Base-by-base conservation (phyloP, 139 green algal species). In the Gonium pectorale region DNA sequence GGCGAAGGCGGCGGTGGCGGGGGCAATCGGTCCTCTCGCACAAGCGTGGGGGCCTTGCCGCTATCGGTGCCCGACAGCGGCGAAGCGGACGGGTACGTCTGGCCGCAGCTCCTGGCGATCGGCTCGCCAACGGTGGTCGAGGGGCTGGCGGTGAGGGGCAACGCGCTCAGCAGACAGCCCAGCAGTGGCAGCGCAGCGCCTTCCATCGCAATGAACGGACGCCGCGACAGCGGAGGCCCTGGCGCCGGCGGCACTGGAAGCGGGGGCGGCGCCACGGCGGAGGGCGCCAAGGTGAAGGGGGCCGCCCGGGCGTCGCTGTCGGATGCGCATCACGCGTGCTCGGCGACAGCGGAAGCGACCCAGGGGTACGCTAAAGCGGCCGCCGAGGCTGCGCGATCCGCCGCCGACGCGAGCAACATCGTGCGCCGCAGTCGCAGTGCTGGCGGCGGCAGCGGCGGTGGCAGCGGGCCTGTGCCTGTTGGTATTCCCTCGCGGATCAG, bases 21-120 rank as follows among this genome's bases (percentile, higher is more conserved):
- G 8, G 31, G n/a, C 59, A 22, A 29, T 29, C 11, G 35, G 35
- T 7, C 8, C 7, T 4, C 24, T 13, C 49, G 49, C 46, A n/a
- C 24, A 21, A 22, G 49, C 3, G 73, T 19, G 17, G 59, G 26
- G 26, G 59, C 59, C 17, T 13, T 33, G 59, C 17, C 19, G 59
- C 17, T 31, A 21, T 19, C 17, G 66, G 37, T 17, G 38, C 44
- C 70, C 24, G 46, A 63, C 13, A 49, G 5, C 19, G 70, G 6
- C 44, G 44, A 38, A 5, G 31, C 46, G 5, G 46, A 52, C 0
- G 31, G 41, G 4, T 80, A 68, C 15, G 33, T 67, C 35, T 73
- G 60, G 77, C 77, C 60, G n/a, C 77, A 83, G 40, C 43, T 83
- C 22, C 66, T 83, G n/a, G 62, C 77, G 7, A 83, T 83, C 15